These are phyloP conservation scores for Cordyceps javanica DNA, from an alignment of 2,329 filamentous ascomycete genomes.

Conservation along the genomic window DNA sequence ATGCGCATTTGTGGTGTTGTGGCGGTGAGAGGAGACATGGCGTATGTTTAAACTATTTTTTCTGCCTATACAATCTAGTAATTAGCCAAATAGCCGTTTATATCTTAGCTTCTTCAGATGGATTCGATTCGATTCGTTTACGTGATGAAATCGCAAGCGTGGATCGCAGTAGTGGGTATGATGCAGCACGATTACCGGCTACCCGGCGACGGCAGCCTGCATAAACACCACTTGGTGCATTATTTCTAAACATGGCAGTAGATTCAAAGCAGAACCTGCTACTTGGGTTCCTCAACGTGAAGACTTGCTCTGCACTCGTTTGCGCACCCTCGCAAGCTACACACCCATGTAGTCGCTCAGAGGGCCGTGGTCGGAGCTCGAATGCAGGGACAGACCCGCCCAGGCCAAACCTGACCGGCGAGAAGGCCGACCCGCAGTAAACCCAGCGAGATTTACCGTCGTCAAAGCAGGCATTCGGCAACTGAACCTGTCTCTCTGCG, in stretches of 20 bases:
- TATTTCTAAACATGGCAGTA: not conserved
- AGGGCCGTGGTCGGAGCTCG: not conserved
- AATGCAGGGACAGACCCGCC: not conserved
- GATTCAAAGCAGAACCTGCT: not conserved
- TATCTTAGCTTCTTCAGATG: not conserved
- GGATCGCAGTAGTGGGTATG: constrained; percentile 5
- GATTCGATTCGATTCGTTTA: not conserved
- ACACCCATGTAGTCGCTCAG: not conserved
- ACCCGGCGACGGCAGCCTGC: not conserved
- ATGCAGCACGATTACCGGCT: not conserved
- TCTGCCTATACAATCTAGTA: not conserved
- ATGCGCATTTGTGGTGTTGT: constrained; percentile 9
- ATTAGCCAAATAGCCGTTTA: not conserved
- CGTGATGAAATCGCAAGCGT: constrained; percentile 5
- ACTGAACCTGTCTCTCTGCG: not conserved
- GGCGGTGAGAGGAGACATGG: not conserved
- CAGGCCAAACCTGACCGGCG: not conserved
- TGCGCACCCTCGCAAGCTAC: not conserved
- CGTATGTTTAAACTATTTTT: constrained; percentile 3
- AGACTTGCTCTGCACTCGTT: not conserved
- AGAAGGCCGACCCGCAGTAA: constrained; percentile 4
- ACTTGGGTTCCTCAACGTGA: not conserved
- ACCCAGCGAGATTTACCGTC: not conserved
- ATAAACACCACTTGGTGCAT: not conserved
- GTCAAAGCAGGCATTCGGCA: not conserved